Percentiles rank a stretch among this genome's conserved stretches.
These are phyloP conservation scores for Castanea crenata DNA, from an alignment of 306 rosid genomes.

Conservation along the genomic window DNA sequence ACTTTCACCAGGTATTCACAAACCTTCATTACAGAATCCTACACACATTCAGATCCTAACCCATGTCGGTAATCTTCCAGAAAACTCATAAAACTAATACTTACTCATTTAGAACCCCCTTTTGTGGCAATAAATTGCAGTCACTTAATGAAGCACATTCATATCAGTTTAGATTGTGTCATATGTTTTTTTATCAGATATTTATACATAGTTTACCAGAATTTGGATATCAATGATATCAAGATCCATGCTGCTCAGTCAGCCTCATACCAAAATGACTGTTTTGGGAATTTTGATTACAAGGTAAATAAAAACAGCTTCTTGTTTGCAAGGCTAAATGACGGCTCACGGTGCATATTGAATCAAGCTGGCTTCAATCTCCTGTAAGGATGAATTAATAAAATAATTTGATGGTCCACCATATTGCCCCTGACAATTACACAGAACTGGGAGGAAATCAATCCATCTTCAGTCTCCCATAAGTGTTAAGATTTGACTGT, in stretches of 20 bases:
- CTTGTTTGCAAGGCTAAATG: not conserved
- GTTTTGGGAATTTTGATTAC: not conserved
- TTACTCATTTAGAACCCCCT: not conserved
- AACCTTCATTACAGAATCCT: not conserved
- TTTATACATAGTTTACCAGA: not conserved
- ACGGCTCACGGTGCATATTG: not conserved
- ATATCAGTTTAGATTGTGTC: not conserved
- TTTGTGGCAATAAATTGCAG: not conserved
- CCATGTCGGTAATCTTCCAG: not conserved
- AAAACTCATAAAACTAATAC: not conserved
- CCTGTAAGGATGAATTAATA: not conserved
- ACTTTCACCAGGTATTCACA: not conserved
- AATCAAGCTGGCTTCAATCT: not conserved
- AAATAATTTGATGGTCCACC: too few relatives aligned
- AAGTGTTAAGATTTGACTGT: not conserved
- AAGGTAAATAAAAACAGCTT: not conserved
- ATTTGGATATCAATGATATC: not conserved
- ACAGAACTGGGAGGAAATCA: not conserved
- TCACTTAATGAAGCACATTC: not conserved
- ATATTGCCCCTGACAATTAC: too few relatives aligned
- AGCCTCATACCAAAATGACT: not conserved
- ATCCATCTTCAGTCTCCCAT: not conserved
- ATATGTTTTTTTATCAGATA: not conserved
- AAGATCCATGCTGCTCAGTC: not conserved
- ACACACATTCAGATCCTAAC: not conserved